phyloP scores from a whole-genome alignment of 2,329 filamentous ascomycete species.

The Sporothrix variecibatus region DNA sequence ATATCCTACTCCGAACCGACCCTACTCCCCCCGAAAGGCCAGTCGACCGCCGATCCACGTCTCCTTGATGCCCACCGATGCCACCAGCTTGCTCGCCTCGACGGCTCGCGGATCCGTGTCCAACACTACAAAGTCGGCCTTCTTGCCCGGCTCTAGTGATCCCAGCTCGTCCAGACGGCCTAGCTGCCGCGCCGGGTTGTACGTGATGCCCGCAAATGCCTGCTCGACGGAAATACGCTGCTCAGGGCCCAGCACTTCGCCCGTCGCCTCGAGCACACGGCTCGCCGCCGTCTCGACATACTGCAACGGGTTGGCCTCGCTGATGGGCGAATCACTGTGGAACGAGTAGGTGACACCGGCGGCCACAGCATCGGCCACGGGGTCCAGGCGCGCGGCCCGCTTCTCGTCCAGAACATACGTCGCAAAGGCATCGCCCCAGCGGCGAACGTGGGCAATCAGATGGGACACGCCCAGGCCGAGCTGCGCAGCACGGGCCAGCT shows the following conservation, averaged over 20 bases:
- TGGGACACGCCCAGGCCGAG: constrained; percentile 25
- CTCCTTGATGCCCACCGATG: constrained; percentile 21
- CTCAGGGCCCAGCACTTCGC: constrained; percentile 22
- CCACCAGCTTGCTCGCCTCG: not conserved
- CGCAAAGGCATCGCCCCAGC: constrained; percentile 28
- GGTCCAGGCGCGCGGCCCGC: constrained; percentile 24
- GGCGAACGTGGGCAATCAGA: constrained; percentile 28
- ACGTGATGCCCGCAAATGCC: constrained; percentile 27
- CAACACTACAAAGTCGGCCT: constrained; percentile 28
- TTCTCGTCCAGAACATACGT: constrained; percentile 20
- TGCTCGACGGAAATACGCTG: constrained; percentile 27
- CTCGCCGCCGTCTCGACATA: constrained; percentile 28
- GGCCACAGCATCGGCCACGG: constrained; percentile 24
- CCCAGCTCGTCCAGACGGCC: constrained; percentile 26
- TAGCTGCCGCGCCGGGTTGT: constrained; percentile 26
- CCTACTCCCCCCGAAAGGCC: not conserved
- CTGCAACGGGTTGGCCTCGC: constrained; percentile 27
- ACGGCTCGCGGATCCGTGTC: constrained; percentile 23
- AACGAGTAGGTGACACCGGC: constrained; percentile 28
- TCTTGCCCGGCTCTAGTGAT: constrained; percentile 26
- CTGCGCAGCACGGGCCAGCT: constrained; percentile 26
- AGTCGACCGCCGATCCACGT: constrained; percentile 25
- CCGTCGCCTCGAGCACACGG: constrained; percentile 24
- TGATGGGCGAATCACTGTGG: constrained; percentile 31
- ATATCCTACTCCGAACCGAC: not conserved